Evolutionary conservation across 768 basidiomycete genomes (phyloP), one percentile per base, ranked within the genome.

Genomic region (Xerocomellus amylosporus): DNA sequence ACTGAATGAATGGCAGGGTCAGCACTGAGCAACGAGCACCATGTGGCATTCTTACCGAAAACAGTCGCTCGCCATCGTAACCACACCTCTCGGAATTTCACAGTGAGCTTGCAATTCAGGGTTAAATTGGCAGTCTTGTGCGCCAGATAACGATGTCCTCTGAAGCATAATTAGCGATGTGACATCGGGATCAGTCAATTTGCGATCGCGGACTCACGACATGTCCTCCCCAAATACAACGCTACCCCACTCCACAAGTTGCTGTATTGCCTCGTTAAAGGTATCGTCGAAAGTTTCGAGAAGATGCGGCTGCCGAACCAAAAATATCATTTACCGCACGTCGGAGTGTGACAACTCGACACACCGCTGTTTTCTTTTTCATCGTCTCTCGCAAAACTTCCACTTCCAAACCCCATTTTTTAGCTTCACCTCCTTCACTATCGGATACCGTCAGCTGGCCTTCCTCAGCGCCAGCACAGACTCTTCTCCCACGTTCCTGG

Each of bases 261-360:
- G 84, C 58, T 86, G 83, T 55, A 94, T 84, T 20, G 91, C 91
- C 67, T 87, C 84, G 60, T 84, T 77, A 64, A 90, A 93, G 39
- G 85, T 82, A 51, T 88, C 87, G 64, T 87, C 84, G 63, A 89
- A 88, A 12, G 72, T 74, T 9, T 74, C 73, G 55, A 81, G 71
- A 64, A 86, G 73, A 55, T 80, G 77, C 34, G 79, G 75, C 88
- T 88, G 61, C 47, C 48, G 46, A 59, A 53, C 51, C 60, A 53
- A 62, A 56, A 55, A 43, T 57, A 59, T 63, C 47, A 69, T 46
- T 54, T 42, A 55, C 46, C 52, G 53, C 41, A 15, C 42, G 49
- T 54, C 48, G 20, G 58, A 49, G 39, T 34, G 46, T 17, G 41
- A 56, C 51, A 57, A 15, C 37, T 34, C 46, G 36, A 74, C 80